phyloP scores from a whole-genome alignment of 2,329 filamentous ascomycete genomes.

The Hymenoscyphus fructigenus region DNA sequence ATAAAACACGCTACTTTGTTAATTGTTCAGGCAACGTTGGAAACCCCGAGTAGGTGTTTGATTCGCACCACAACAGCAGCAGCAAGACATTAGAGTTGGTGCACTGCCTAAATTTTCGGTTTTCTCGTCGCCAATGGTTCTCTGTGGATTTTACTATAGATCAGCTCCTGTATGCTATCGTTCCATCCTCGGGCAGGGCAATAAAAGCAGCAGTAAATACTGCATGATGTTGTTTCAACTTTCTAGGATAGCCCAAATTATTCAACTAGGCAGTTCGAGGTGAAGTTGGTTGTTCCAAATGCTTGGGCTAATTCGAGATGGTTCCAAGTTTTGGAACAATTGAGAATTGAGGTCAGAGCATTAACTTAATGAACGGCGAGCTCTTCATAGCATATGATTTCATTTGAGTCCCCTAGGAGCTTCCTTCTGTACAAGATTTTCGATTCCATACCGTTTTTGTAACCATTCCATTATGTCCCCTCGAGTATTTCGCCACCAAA shows the following conservation, averaged over 20 bases:
- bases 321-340: too few species aligned
- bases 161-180: background rate
- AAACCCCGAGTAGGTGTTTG: background rate
- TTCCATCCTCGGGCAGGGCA: too few species aligned
- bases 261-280: too few species aligned
- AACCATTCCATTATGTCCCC: background rate
- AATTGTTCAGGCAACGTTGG: background rate
- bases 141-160: background rate
- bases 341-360: too few species aligned
- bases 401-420: background rate
- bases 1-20: background rate
- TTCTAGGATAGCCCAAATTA: too few species aligned
- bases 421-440: background rate
- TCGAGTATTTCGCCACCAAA: background rate
- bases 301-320: too few species aligned
- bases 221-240: too few species aligned
- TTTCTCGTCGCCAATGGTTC: background rate
- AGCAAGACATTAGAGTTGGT: background rate
- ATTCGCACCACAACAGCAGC: background rate
- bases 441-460: background rate
- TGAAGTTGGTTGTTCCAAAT: too few species aligned
- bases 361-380: background rate
- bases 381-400: background rate
- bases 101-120: background rate
- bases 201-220: too few species aligned